A percentile compares a stretch with the other conserved stretches of the same genome.
Evolutionary conservation across 2,329 filamentous ascomycete genomes (phyloP).

Genomic region (Thermomyces lanuginosus): DNA sequence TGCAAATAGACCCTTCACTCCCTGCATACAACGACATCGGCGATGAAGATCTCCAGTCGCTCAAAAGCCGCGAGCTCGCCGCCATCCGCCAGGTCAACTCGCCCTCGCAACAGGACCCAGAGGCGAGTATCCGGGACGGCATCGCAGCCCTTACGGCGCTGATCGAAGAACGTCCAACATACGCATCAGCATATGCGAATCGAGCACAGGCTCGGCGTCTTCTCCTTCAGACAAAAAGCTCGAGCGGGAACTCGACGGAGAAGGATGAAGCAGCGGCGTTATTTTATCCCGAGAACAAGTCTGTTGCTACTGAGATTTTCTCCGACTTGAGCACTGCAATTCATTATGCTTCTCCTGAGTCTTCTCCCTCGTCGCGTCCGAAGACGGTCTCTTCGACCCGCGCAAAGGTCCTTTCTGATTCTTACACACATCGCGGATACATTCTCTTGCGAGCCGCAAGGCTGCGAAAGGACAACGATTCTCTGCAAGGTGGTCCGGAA

Average conservation of each 20-base stretch:
- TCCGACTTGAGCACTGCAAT: slow-evolving; percentile 30
- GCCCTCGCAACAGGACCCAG: slow-evolving; percentile 7
- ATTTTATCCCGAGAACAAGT: slow-evolving; percentile 10
- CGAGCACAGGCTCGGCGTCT: slow-evolving; percentile 35
- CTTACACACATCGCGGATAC: slow-evolving; percentile 39
- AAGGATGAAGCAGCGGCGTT: slow-evolving; percentile 9
- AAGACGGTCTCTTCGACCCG: slow-evolving; percentile 29
- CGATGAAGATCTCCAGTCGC: slow-evolving; percentile 16
- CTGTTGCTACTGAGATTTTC: slow-evolving; percentile 15
- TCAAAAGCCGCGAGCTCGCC: slow-evolving; percentile 24
- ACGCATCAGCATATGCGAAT: slow-evolving; percentile 40
- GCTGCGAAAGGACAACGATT: slow-evolving; percentile 8
- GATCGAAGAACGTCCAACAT: slow-evolving; percentile 29
- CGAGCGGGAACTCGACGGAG: not conserved
- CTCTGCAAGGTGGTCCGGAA: slow-evolving; percentile 10
- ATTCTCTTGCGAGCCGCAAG: slow-evolving; percentile 25
- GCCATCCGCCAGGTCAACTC: slow-evolving; percentile 22
- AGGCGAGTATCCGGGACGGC: slow-evolving; percentile 14
- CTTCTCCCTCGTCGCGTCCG: slow-evolving; percentile 17
- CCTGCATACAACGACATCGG: slow-evolving; percentile 27
- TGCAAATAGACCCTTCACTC: slow-evolving; percentile 23
- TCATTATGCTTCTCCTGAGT: slow-evolving; percentile 25
- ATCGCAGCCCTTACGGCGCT: slow-evolving; percentile 27
- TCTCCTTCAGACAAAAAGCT: slow-evolving; percentile 14
- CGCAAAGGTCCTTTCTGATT: slow-evolving; percentile 35